Evolutionary conservation across 106 monocot genomes (phyloP), one percentile per base, ranked within the genome.

Genomic region (Chionographis japonica): DNA sequence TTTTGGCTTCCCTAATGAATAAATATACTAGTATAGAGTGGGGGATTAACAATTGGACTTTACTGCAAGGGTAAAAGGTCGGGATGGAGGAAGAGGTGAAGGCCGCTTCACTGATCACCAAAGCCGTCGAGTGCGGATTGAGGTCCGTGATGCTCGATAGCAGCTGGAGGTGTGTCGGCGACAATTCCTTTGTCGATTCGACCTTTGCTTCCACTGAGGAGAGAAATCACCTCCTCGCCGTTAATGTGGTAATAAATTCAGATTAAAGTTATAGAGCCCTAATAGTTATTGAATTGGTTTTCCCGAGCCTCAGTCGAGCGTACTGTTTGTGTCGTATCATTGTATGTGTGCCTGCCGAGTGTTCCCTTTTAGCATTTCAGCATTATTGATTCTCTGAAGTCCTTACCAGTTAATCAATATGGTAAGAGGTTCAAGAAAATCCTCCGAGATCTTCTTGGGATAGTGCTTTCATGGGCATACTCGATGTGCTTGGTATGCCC

Each of bases 141-240:
- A 74, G 81, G 56, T 85, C 64, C 15, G n/a, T 74, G 27, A 80
- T 88, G 62, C 68, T 92, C 11, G 87, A 83, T 12, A 54, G 62
- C 4, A 63, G 61, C 5, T 88, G 92, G 88, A 74, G 66, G 40
- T 88, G 83, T 17, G 63, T 92, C 2, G 80, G 92, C 13, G 71
- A 85, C 9, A 72, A 57, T 51, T 73, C 52, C 36, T 92, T 83
- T 69, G 83, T 88, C 0, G 16, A 73, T 12, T 88, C 83, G 18
- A 74, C 18, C 7, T 88, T 92, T 68, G 60, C 67, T 58, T 12
- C 58, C 35, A 37, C 27, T 2, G 79, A 88, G 58, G 85, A 92
- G 77, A 74, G 74, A 17, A 81, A 42, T 18, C 71, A 82, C 52
- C 46, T 80, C 1, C 58, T 67, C 40, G 75, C 88, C 37, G 40